Percentiles rank a stretch among this genome's conserved stretches.
phyloP scores from a whole-genome alignment of 305 asterid species.

The Fraxinus floribunda region DNA sequence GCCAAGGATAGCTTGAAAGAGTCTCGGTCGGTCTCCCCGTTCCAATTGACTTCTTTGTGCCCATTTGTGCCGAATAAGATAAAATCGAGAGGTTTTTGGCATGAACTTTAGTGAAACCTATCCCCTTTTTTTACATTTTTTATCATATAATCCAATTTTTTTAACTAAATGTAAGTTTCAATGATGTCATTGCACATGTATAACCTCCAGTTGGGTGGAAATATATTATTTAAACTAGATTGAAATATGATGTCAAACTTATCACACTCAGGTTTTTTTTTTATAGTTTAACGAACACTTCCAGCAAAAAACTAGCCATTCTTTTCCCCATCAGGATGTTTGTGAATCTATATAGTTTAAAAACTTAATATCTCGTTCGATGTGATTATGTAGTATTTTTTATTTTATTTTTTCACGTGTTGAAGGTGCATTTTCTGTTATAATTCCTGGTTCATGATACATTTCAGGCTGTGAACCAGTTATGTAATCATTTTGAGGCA shows the following conservation, averaged over 20 bases:
- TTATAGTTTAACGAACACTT: neutral
- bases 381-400: neutral
- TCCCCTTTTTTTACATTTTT: neutral
- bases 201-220: neutral
- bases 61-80: no score
- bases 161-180: neutral
- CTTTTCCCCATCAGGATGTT: neutral
- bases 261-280: neutral
- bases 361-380: neutral
- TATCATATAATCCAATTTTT: neutral
- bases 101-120: no score
- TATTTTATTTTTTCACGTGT: neutral
- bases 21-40: no score
- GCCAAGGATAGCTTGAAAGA: no score
- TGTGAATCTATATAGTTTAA: neutral
- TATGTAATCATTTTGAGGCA: slow-evolving; percentile 95
- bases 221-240: neutral
- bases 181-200: neutral
- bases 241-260: neutral
- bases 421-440: slow-evolving; percentile 2
- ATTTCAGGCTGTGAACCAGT: slow-evolving; percentile 94
- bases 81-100: no score
- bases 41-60: no score
- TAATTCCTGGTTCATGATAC: slow-evolving; percentile 25
- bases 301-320: slow-evolving; percentile 1